phyloP scores from a whole-genome alignment of 2,329 filamentous ascomycete species.

The Aureobasidium subglaciale region DNA sequence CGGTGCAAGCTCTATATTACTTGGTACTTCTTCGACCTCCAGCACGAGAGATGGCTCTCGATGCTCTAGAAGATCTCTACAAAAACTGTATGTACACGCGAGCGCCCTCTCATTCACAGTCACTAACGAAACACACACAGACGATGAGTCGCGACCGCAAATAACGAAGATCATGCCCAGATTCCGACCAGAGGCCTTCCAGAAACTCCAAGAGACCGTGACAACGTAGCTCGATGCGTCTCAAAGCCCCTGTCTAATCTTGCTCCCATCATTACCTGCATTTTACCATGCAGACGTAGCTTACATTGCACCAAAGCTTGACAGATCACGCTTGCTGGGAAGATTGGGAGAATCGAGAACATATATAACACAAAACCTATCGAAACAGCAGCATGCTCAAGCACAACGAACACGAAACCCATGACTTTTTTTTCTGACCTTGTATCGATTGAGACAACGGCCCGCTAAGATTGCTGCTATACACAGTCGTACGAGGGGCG shows the following conservation, averaged over 20 bases:
- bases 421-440: neutral
- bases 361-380: neutral
- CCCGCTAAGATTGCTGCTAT: slow-evolving; percentile 1
- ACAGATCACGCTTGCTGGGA: neutral
- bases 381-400: neutral
- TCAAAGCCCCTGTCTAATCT: neutral
- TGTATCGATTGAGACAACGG: slow-evolving; percentile 3
- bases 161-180: slow-evolving; percentile 48
- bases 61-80: slow-evolving; percentile 54
- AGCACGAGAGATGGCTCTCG: slow-evolving; percentile 49
- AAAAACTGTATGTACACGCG: slow-evolving; percentile 38
- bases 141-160: slow-evolving; percentile 40
- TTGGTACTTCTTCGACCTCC: slow-evolving; percentile 54
- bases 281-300: neutral
- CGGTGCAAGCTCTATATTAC: slow-evolving; percentile 52
- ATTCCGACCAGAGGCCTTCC: slow-evolving; percentile 47
- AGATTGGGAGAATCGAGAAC: neutral
- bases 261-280: neutral
- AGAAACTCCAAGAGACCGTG: slow-evolving; percentile 18
- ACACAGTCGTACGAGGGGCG: neutral
- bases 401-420: neutral
- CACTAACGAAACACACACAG: slow-evolving; percentile 19
- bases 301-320: neutral
- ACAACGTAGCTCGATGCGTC: neutral
- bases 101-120: neutral